Conservation (phyloP, 129 eudicot genomes). For the Oenanthe sinensis region DNA sequence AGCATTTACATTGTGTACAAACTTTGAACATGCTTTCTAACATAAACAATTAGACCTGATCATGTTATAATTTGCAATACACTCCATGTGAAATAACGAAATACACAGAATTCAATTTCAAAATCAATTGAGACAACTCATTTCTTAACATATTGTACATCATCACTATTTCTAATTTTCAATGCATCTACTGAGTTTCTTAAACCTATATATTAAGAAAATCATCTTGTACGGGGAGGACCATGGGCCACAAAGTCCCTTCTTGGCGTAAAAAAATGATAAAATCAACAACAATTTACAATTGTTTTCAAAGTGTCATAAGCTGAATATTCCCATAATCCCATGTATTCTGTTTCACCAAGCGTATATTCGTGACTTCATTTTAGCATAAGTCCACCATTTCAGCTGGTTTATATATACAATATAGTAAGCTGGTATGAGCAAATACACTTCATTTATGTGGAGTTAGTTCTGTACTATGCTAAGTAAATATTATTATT, state of each 20-base stretch:
- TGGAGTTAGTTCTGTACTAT: background rate
- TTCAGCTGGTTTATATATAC: background rate
- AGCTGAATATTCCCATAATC: background rate
- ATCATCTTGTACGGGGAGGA: background rate
- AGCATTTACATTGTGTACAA: background rate
- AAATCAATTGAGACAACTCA: background rate
- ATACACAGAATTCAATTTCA: background rate
- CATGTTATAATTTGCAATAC: background rate
- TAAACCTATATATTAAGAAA: background rate
- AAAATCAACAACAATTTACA: background rate
- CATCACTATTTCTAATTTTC: background rate
- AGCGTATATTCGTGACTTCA: background rate
- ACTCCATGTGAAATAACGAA: background rate
- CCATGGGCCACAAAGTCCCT: background rate
- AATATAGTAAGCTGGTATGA: background rate
- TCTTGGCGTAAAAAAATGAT: background rate
- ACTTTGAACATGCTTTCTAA: background rate
- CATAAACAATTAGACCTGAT: background rate
- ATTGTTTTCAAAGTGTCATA: background rate
- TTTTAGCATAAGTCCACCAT: background rate
- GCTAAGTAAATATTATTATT: background rate
- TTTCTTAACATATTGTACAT: background rate
- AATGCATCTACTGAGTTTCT: background rate
- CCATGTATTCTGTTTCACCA: background rate
- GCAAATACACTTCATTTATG: background rate